Percentiles rank a stretch among this genome's conserved stretches.
Evolutionary conservation across 345 rosid genomes (phyloP).

Genomic region (Lepidium africanum): DNA sequence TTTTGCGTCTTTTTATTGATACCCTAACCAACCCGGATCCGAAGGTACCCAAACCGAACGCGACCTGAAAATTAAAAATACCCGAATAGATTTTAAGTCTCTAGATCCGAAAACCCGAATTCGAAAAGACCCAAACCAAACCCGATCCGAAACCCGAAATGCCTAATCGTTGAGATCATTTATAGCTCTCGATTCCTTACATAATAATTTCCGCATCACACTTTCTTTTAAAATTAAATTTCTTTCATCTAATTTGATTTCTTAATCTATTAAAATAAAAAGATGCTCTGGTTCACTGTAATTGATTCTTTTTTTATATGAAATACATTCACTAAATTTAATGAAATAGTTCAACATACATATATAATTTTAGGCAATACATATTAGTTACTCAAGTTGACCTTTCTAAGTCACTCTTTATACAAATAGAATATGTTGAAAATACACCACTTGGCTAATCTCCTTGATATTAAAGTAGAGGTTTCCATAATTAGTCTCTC

Average conservation of each 20-base stretch:
- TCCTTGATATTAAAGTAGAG: neutral
- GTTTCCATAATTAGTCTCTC: neutral
- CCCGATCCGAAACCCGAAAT: too few species aligned
- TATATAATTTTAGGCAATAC: neutral
- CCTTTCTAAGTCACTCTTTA: neutral
- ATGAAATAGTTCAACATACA: conserved; percentile 6
- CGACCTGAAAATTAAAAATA: too few species aligned
- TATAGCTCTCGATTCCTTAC: conserved; percentile 3
- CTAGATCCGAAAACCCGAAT: too few species aligned
- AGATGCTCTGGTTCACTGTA: neutral
- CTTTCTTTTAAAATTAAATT: neutral
- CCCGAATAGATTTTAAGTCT: too few species aligned
- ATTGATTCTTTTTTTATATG: neutral
- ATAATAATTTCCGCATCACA: neutral
- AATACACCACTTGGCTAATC: neutral
- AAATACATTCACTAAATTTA: neutral
- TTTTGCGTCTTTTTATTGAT: too few species aligned
- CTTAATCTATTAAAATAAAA: neutral
- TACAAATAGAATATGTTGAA: neutral
- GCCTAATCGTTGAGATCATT: conserved; percentile 27
- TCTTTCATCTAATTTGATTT: neutral
- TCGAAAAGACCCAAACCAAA: too few species aligned
- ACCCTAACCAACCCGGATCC: too few species aligned
- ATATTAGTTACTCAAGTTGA: conserved; percentile 11
- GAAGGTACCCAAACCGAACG: too few species aligned